A percentile compares a stretch with the other conserved stretches of the same genome.
Evolutionary conservation across 2,329 filamentous ascomycete species (phyloP).

Genomic region (Endoconidiophora laricicola): DNA sequence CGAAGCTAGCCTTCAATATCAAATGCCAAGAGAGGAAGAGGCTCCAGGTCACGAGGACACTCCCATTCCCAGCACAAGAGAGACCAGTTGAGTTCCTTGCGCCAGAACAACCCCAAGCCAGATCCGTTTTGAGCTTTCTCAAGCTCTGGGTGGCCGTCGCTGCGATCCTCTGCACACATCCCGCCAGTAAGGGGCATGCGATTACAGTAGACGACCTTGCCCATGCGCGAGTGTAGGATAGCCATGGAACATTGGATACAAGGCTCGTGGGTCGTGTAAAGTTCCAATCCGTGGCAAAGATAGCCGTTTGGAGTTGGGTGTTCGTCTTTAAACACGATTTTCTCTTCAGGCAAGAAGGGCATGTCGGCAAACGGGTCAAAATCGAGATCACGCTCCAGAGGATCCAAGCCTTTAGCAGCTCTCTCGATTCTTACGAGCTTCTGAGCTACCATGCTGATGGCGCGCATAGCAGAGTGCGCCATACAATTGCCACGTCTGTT

Average conservation of each 20-base stretch:
- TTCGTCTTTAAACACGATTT: slow-evolving; percentile 42
- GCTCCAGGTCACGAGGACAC: slow-evolving; percentile 24
- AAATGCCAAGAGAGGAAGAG: slow-evolving; percentile 16
- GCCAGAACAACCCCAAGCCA: slow-evolving; percentile 54
- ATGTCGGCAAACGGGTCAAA: slow-evolving; percentile 51
- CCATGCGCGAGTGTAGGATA: slow-evolving; percentile 83
- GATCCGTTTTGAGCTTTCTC: slow-evolving; percentile 31
- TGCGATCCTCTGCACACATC: slow-evolving; percentile 58
- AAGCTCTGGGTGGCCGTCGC: slow-evolving; percentile 26
- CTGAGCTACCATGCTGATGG: slow-evolving; percentile 67
- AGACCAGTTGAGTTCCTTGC: slow-evolving; percentile 72
- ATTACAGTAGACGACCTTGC: slow-evolving; percentile 62
- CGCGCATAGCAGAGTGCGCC: slow-evolving; percentile 61
- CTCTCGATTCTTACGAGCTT: slow-evolving; percentile 43
- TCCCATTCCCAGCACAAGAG: slow-evolving; percentile 67
- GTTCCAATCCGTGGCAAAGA: slow-evolving; percentile 80
- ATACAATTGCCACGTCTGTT: slow-evolving; percentile 50
- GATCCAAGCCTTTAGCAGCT: slow-evolving; percentile 21
- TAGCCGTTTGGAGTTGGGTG: slow-evolving; percentile 65
- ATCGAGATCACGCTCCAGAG: slow-evolving; percentile 26
- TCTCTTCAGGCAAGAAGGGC: slow-evolving; percentile 52
- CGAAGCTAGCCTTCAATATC: slow-evolving; percentile 13
- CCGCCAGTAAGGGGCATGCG: slow-evolving; percentile 71
- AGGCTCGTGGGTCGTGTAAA: slow-evolving; percentile 90
- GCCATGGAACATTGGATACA: slow-evolving; percentile 97